A percentile compares a stretch with the other conserved stretches of the same genome.
These are phyloP conservation scores for Umbelopsis isabellina DNA, from an alignment of 192 early-diverging fungal species.

Conservation along the genomic window DNA sequence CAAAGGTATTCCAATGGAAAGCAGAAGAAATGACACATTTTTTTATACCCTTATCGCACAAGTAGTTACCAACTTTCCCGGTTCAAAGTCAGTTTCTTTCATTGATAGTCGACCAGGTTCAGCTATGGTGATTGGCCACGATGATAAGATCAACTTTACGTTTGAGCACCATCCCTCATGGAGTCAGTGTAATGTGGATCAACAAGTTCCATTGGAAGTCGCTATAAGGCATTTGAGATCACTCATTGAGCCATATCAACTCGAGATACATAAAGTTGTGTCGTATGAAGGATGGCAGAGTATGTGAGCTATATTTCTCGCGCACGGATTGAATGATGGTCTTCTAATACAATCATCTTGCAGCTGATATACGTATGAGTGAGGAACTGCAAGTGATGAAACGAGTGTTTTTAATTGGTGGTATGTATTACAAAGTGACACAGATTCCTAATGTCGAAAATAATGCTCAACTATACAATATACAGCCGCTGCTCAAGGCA, in stretches of 20 bases:
- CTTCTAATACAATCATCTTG: not conserved
- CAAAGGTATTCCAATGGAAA: constrained; percentile 10
- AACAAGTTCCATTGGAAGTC: constrained; percentile 7
- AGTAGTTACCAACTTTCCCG: not conserved
- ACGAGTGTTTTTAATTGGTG: constrained; percentile 15
- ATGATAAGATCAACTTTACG: not conserved
- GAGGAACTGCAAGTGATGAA: constrained; percentile 13
- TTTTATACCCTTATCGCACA: constrained; percentile 10
- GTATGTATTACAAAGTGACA: not conserved
- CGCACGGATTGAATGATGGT: not conserved
- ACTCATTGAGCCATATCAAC: not conserved
- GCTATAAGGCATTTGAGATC: not conserved
- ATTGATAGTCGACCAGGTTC: constrained; percentile 9
- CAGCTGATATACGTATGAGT: constrained; percentile 15
- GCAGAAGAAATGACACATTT: constrained; percentile 12
- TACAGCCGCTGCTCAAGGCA: constrained; percentile 12
- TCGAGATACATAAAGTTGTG: not conserved
- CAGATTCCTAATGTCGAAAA: not conserved
- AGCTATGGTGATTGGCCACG: constrained; percentile 3
- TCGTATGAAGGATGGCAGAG: constrained; percentile 18
- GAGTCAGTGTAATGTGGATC: constrained; percentile 9
- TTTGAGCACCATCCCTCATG: constrained; percentile 18
- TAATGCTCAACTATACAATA: not conserved
- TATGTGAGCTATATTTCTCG: not conserved
- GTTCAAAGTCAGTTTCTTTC: constrained; percentile 6